Evolutionary conservation across 2,329 filamentous ascomycete genomes (phyloP), one percentile per base, ranked within the genome.

Genomic region (Aspergillus quadrilineatus): DNA sequence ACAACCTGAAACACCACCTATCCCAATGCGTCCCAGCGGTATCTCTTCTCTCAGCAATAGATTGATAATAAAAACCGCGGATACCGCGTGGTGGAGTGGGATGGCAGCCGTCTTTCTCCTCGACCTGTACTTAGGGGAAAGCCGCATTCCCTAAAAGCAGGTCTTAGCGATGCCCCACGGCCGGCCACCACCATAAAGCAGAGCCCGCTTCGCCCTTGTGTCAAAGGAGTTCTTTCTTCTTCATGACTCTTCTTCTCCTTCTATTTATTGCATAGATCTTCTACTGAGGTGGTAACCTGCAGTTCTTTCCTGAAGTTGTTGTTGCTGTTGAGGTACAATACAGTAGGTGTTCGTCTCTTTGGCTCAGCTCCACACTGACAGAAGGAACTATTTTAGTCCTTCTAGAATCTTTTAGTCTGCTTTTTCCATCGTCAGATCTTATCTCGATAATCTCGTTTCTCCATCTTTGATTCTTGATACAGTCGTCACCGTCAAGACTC

Each of bases 71-170:
- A 55, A 64, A 67, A 63, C 43, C 57, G 62, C 62, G 37, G 50
- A 56, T 59, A 67, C 63, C 62, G 67, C 53, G 65, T 63, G 62
- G 58, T 58, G 54, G 55, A 58, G 53, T 57, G 60, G 48, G 64
- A 65, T 62, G 63, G 61, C 63, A 59, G 65, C 65, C 65, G 64
- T 62, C 55, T 22, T 17, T 74, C 73, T 75, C 73, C 69, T 76
- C 67, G 67, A 78, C 74, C 73, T 78, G 76, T 74, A 78, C 75
- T 79, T 79, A 78, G 74, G 70, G 75, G 75, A 75, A 72, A 68
- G 57, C 56, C 64, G 65, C 67, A 68, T 73, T 73, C 74, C 68
- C 73, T 78, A 78, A 77, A 73, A 74, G 75, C 76, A 78, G 75
- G 68, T 76, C 69, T 72, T 76, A 72, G 71, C 75, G 55, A 59